Percentiles rank a stretch among this genome's conserved stretches.
Conservation (phyloP, 148 eudicot species). For the Suaeda aralocaspica region DNA sequence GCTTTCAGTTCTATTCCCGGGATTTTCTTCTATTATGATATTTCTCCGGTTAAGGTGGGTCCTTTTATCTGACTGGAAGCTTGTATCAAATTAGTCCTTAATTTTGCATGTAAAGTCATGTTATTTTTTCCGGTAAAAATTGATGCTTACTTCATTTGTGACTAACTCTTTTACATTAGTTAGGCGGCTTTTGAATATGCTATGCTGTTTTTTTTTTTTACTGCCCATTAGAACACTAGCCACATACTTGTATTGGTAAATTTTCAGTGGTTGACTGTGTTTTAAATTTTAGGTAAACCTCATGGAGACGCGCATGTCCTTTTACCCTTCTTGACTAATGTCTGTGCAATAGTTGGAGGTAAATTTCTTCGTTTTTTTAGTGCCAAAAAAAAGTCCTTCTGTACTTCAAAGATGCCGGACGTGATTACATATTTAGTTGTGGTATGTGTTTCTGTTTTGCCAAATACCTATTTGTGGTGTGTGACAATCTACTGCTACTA, state of each 20-base stretch:
- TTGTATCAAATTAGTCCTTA: background rate
- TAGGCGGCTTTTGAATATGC: background rate
- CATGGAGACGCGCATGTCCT: slow-evolving; percentile 54
- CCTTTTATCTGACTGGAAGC: background rate
- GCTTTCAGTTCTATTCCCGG: slow-evolving; percentile 57
- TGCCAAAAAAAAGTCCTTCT: background rate
- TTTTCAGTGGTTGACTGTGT: background rate
- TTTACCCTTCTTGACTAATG: slow-evolving; percentile 82
- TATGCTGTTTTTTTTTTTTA: background rate
- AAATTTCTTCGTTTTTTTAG: slow-evolving; percentile 21
- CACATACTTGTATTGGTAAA: no score
- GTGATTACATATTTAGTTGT: no score
- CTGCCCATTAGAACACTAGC: background rate
- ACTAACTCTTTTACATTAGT: no score
- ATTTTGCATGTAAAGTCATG: background rate
- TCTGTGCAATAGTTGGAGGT: slow-evolving; percentile 95
- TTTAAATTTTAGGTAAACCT: slow-evolving; percentile 62
- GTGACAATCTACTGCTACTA: no score
- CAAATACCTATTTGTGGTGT: background rate
- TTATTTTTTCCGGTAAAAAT: background rate
- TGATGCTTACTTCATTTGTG: no score
- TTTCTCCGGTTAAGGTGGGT: slow-evolving; percentile 83
- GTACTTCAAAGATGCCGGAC: no score
- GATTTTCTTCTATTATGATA: slow-evolving; percentile 83
- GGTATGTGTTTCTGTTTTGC: background rate